These are phyloP conservation scores for Cystobasidium tubakii DNA, from an alignment of 768 basidiomycete genomes.

Conservation along the genomic window DNA sequence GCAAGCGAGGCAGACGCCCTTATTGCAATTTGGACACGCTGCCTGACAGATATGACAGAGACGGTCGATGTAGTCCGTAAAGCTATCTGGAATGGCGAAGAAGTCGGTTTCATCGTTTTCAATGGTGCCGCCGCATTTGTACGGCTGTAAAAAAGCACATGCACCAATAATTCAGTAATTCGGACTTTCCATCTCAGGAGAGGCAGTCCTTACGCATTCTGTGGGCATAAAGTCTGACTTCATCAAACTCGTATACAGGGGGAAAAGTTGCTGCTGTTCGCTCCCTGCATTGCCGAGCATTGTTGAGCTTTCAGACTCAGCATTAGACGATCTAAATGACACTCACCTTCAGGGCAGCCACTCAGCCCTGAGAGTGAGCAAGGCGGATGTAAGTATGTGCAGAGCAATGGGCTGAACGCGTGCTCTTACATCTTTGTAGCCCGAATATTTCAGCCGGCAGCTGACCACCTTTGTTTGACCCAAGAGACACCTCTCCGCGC, in stretches of 20 bases:
- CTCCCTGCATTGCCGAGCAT: constrained; percentile 20
- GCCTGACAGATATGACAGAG: not conserved
- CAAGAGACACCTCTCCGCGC: constrained; percentile 6
- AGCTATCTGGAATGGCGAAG: constrained; percentile 9
- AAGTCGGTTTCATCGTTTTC: constrained; percentile 23
- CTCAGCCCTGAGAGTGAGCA: constrained; percentile 4
- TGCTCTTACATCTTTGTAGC: constrained; percentile 18
- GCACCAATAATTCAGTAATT: not conserved
- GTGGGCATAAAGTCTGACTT: constrained; percentile 5
- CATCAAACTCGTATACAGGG: constrained; percentile 13
- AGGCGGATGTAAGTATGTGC: not conserved
- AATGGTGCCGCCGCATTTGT: not conserved
- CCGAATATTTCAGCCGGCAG: constrained; percentile 25
- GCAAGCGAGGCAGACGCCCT: constrained; percentile 34
- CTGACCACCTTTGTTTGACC: not conserved
- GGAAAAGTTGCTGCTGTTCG: constrained; percentile 32
- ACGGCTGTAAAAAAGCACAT: constrained; percentile 1
- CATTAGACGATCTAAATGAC: too few species aligned
- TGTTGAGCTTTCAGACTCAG: too few species aligned
- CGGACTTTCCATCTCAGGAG: not conserved
- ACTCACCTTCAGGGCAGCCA: constrained; percentile 33
- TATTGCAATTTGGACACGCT: constrained; percentile 4
- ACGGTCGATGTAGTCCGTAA: constrained; percentile 18
- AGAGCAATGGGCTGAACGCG: not conserved
- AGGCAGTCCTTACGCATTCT: constrained; percentile 10